These are phyloP conservation scores for Isabelozyma pseudorhagii DNA, from an alignment of 805 yeast species.

Conservation along the genomic window DNA sequence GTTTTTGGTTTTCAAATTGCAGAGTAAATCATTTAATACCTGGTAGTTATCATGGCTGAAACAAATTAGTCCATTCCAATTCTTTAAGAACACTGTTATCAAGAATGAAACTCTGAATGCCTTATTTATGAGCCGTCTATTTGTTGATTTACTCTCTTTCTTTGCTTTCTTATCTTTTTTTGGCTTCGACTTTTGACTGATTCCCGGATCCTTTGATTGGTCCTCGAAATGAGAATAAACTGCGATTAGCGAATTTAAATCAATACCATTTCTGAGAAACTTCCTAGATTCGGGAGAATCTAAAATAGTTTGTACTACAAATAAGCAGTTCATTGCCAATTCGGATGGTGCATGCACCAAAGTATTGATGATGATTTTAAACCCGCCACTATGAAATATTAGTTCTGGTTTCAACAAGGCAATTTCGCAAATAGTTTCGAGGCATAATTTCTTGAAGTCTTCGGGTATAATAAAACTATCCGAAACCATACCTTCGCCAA, in stretches of 20 bases:
- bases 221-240: slow-evolving; percentile 65
- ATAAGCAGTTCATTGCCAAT: slow-evolving; percentile 14
- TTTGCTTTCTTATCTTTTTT: slow-evolving; percentile 9
- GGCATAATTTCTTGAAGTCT: slow-evolving; percentile 44
- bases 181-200: slow-evolving; percentile 4
- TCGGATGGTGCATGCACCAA: slow-evolving; percentile 33
- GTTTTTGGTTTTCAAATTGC: slow-evolving; percentile 60
- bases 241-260: slow-evolving; percentile 60
- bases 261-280: slow-evolving; percentile 56
- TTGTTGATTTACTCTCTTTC: neutral
- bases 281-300: slow-evolving; percentile 55
- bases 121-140: slow-evolving; percentile 39
- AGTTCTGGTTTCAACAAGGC: slow-evolving; percentile 36
- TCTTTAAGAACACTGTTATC: slow-evolving; percentile 58
- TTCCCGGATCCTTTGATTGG: neutral
- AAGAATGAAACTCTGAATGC: slow-evolving; percentile 61
- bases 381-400: slow-evolving; percentile 52
- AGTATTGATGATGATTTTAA: slow-evolving; percentile 44
- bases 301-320: slow-evolving; percentile 48
- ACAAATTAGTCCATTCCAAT: slow-evolving; percentile 74
- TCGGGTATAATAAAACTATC: slow-evolving; percentile 12
- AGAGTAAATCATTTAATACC: slow-evolving; percentile 55
- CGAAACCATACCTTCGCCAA: neutral
- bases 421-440: slow-evolving; percentile 39
- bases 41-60: slow-evolving; percentile 55